phyloP scores from a whole-genome alignment of 257 asterid species.

The Gentiana straminea region DNA sequence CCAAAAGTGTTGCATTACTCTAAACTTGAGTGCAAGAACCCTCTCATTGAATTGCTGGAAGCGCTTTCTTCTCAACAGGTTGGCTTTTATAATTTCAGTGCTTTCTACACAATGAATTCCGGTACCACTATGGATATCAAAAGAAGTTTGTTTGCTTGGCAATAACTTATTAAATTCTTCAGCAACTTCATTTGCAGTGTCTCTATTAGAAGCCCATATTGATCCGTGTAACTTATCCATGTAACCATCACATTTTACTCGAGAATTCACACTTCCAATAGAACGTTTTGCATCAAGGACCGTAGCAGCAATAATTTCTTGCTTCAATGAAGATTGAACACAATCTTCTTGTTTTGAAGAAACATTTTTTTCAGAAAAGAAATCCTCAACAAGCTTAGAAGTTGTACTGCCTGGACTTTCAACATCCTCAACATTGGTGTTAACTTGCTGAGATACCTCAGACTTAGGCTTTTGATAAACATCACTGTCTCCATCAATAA shows the following conservation, averaged over 20 bases:
- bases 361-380: conserved; percentile 4
- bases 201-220: conserved; percentile 51
- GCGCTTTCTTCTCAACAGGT: conserved; percentile 32
- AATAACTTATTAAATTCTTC: conserved; percentile 47
- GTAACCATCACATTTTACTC: conserved; percentile 7
- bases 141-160: conserved; percentile 27
- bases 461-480: conserved; percentile 21
- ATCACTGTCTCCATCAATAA: conserved; percentile 6
- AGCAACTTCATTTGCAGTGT: conserved; percentile 25
- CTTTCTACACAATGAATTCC: conserved; percentile 15
- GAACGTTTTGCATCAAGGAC: conserved; percentile 20
- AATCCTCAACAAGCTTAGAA: conserved; percentile 45
- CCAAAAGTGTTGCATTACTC: conserved; percentile 66
- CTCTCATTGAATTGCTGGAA: conserved; percentile 52
- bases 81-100: conserved; percentile 32
- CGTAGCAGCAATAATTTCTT: conserved; percentile 19
- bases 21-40: conserved; percentile 51
- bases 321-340: conserved; percentile 14
- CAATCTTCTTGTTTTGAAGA: conserved; percentile 14
- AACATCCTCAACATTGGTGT: conserved; percentile 42
- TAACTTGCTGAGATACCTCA: conserved; percentile 15
- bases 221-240: conserved; percentile 25
- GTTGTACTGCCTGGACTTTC: conserved; percentile 82
- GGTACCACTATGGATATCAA: conserved; percentile 27
- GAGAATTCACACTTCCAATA: neutral